Evolutionary conservation across 768 basidiomycete species (phyloP).

Genomic region (Sporobolomyces roseus): DNA sequence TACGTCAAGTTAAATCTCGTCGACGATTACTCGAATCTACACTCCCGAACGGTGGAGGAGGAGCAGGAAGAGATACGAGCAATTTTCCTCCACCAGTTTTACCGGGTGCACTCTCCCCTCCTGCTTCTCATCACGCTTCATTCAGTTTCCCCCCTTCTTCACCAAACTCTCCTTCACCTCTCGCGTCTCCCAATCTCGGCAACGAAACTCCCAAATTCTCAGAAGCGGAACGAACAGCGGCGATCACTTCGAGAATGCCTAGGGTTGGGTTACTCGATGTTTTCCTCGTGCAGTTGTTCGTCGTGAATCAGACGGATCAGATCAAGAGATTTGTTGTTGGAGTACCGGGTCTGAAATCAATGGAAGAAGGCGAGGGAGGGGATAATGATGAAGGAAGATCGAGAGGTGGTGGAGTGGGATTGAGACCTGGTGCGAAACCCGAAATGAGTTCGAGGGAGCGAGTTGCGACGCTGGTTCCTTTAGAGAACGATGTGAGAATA

Average conservation of each 20-base stretch:
- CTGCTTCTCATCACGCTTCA: constrained; percentile 9
- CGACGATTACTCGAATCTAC: background rate
- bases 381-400: background rate
- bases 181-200: background rate
- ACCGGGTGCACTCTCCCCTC: constrained; percentile 20
- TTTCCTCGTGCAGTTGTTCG: constrained; percentile 38
- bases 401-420: background rate
- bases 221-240: background rate
- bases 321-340: constrained; percentile 25
- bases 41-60: background rate
- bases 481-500: constrained; percentile 37
- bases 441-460: background rate
- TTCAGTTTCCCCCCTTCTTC: constrained; percentile 13
- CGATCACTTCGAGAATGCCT: constrained; percentile 28
- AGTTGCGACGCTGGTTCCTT: constrained; percentile 14
- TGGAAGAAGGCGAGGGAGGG: background rate
- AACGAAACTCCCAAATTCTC: background rate
- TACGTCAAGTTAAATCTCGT: constrained; percentile 20
- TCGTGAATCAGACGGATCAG: constrained; percentile 18
- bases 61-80: background rate
- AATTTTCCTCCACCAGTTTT: constrained; percentile 3
- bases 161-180: background rate
- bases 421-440: background rate
- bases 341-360: background rate
- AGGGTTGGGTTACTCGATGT: constrained; percentile 32